Evolutionary conservation across 2,329 filamentous ascomycete genomes (phyloP).

Genomic region (Ophiocordyceps robertsii): DNA sequence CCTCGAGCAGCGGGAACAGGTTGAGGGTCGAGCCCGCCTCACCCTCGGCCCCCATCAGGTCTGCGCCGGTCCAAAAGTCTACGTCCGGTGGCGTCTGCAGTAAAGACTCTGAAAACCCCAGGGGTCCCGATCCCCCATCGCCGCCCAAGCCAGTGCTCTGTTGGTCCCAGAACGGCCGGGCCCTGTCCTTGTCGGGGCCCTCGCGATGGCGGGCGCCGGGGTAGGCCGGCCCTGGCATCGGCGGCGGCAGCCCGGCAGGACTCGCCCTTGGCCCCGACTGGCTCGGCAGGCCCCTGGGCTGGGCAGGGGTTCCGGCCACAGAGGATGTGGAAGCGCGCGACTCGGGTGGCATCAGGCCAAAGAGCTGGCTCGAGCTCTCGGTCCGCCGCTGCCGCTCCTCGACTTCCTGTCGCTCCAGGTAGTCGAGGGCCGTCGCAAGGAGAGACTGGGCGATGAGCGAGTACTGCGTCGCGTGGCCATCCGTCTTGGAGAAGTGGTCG

Average conservation of each 20-base stretch:
- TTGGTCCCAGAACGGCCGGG: conserved; percentile 1
- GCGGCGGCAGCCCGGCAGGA: background rate
- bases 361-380: conserved; percentile 36
- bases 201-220: conserved; percentile 2
- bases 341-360: conserved; percentile 28
- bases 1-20: conserved; percentile 36
- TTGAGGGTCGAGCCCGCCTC: conserved; percentile 33
- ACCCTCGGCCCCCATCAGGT: conserved; percentile 19
- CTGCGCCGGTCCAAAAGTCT: conserved; percentile 21
- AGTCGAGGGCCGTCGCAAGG: conserved; percentile 28
- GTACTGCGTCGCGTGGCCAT: conserved; percentile 38
- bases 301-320: background rate
- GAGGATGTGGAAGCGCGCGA: background rate
- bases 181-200: background rate
- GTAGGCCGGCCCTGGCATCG: conserved; percentile 1
- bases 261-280: background rate
- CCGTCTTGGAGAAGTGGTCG: conserved; percentile 33
- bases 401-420: conserved; percentile 33
- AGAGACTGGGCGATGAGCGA: conserved; percentile 39
- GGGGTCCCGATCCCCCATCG: conserved; percentile 23
- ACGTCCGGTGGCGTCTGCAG: conserved; percentile 25
- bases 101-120: conserved; percentile 22
- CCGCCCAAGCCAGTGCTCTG: conserved; percentile 14
- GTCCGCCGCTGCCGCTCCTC: conserved; percentile 31
- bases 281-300: background rate